Evolutionary conservation across 1,284 basidiomycete genomes (phyloP), one percentile per base, ranked within the genome.

Genomic region (Pseudozyma pruni): DNA sequence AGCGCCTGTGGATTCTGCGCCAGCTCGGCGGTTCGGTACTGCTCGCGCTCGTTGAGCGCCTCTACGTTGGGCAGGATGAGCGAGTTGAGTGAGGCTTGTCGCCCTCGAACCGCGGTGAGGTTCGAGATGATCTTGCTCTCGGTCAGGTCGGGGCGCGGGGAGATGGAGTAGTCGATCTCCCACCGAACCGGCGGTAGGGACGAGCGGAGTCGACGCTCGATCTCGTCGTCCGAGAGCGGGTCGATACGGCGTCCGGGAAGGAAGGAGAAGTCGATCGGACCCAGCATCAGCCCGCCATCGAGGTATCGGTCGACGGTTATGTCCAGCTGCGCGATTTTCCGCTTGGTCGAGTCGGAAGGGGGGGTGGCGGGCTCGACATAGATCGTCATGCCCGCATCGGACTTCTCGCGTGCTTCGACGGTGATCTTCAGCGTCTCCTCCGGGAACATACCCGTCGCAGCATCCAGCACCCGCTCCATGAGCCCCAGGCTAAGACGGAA

Each of bases 401-500:
- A 50, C 16, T 57, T 54, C 33, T 72, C 58, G 25, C 47, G 56
- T 16, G 56, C 51, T 23, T 81, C 79, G 3, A 81, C 25, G 9
- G 80, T 79, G 29, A 81, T 55, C 42, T 68, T 71, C 22, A 81
- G 53, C 25, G 74, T 64, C 35, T 81, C 20, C 4, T 53, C 41
- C 0, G 91, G 91, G 83, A 90, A 93, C 52, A 87, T 86, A 0
- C 81, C 75, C 0, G 86, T 85, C 3, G 91, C 86, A 54, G 90
- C 87, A 7, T 88, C 85, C 25, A 90, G 82, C 4, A 94, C 82
- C 8, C 83, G 83, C 81, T 98, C 93, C 63, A 97, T 84, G 16
- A 96, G 70, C 3, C 84, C 84, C 4, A 97, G 84, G 58, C 89
- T 91, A 72, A 91, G 88, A 51, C 86, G 85, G 84, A 97, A 98